phyloP scores from a whole-genome alignment of 1,284 basidiomycete species.

The Neotropicomus parvogracilis region DNA sequence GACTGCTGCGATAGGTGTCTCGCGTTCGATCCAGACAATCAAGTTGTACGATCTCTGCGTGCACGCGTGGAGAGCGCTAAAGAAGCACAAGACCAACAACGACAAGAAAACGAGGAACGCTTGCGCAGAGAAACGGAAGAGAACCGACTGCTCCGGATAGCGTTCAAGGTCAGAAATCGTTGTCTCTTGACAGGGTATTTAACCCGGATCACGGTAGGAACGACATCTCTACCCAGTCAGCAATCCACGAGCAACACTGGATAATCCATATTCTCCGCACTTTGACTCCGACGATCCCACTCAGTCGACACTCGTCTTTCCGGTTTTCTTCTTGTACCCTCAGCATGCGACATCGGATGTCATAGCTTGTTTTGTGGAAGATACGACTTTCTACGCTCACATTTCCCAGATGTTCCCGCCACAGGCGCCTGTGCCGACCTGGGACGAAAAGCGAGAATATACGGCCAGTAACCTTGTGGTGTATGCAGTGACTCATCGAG shows the following conservation, averaged over 20 bases:
- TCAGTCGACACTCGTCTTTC: slow-evolving; percentile 66
- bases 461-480: slow-evolving; percentile 63
- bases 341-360: slow-evolving; percentile 86
- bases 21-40: slow-evolving; percentile 54
- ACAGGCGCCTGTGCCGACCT: slow-evolving; percentile 57
- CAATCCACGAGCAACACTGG: slow-evolving; percentile 54
- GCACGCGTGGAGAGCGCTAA: slow-evolving; percentile 47
- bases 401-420: slow-evolving; percentile 82
- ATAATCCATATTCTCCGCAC: slow-evolving; percentile 55
- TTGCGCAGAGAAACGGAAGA: slow-evolving; percentile 46
- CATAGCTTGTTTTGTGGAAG: slow-evolving; percentile 83
- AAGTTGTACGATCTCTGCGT: slow-evolving; percentile 44
- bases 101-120: slow-evolving; percentile 48
- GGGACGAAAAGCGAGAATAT: slow-evolving; percentile 81
- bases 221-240: slow-evolving; percentile 60
- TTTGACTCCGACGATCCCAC: slow-evolving; percentile 62
- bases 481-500: slow-evolving; percentile 78
- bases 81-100: slow-evolving; percentile 47
- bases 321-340: slow-evolving; percentile 92
- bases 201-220: slow-evolving; percentile 42
- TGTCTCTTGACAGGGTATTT: not conserved
- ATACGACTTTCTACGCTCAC: slow-evolving; percentile 78
- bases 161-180: slow-evolving; percentile 54
- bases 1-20: slow-evolving; percentile 76
- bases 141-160: slow-evolving; percentile 46